These are phyloP conservation scores for Puccinia horiana DNA, from an alignment of 1,284 basidiomycete genomes.

Conservation along the genomic window DNA sequence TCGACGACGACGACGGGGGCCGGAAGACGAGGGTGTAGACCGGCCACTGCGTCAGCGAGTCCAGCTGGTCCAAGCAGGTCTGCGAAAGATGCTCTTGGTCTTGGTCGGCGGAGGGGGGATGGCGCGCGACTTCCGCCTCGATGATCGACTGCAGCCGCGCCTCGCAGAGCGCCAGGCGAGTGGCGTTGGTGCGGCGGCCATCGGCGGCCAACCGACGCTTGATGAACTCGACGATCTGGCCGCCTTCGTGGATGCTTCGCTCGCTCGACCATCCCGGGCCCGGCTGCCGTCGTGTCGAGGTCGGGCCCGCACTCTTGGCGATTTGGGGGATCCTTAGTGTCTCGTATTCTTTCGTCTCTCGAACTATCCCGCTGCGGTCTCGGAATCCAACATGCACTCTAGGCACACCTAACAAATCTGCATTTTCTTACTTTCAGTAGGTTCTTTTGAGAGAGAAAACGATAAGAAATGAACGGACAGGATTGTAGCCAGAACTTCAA, in stretches of 20 bases:
- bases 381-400: constrained; percentile 25
- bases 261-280: constrained; percentile 15
- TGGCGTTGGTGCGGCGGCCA: neutral
- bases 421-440: neutral
- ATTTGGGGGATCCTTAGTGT: constrained; percentile 21
- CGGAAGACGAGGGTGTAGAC: neutral
- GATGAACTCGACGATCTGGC: constrained; percentile 6
- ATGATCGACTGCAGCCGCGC: neutral
- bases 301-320: too few relatives aligned
- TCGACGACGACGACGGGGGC: neutral
- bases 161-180: neutral
- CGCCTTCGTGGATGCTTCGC: neutral
- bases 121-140: neutral
- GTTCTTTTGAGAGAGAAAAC: neutral
- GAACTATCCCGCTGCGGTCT: constrained; percentile 18
- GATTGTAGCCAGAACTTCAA: constrained; percentile 48
- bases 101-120: neutral
- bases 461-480: constrained; percentile 2
- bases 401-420: constrained; percentile 34
- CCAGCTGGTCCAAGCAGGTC: neutral
- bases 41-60: neutral
- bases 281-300: neutral
- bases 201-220: neutral
- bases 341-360: neutral
- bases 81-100: neutral